phyloP scores from a whole-genome alignment of 345 rosid species.

The Aquilaria malaccensis region DNA sequence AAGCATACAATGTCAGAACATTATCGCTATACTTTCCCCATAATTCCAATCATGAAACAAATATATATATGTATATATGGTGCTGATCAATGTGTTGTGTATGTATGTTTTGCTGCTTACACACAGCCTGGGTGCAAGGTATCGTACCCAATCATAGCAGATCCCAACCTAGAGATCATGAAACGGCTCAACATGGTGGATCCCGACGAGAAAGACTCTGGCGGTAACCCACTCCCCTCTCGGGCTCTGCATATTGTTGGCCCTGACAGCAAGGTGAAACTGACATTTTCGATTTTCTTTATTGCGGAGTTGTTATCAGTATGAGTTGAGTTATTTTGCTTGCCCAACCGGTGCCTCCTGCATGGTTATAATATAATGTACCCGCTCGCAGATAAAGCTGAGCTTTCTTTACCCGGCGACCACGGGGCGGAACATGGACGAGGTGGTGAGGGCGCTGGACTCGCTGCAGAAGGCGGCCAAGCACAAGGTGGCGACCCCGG shows the following conservation, averaged over 20 bases:
- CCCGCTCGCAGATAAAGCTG: constrained; percentile 44
- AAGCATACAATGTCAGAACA: constrained; percentile 47
- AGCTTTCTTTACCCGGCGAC: constrained; percentile 69
- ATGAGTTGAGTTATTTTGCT: no score
- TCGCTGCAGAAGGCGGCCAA: constrained; percentile 43
- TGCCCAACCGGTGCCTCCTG: no score
- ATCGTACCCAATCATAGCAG: constrained; percentile 61
- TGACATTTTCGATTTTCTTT: not conserved
- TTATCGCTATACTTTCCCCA: no score
- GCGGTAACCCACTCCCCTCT: constrained; percentile 39
- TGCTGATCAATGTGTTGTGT: not conserved
- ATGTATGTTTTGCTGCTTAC: not conserved
- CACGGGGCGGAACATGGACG: constrained; percentile 76
- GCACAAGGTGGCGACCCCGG: constrained; percentile 69
- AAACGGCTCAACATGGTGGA: constrained; percentile 79
- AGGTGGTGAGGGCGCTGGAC: constrained; percentile 67
- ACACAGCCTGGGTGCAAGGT: constrained; percentile 58
- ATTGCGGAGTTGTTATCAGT: not conserved
- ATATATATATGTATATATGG: not conserved
- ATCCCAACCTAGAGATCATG: constrained; percentile 51
- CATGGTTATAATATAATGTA: no score
- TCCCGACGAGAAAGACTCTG: constrained; percentile 45
- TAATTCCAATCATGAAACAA: not conserved
- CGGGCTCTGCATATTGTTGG: constrained; percentile 74
- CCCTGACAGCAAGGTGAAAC: constrained; percentile 45